phyloP scores from a whole-genome alignment of 164 flowering plant species.

The Cinnamomum micranthum region DNA sequence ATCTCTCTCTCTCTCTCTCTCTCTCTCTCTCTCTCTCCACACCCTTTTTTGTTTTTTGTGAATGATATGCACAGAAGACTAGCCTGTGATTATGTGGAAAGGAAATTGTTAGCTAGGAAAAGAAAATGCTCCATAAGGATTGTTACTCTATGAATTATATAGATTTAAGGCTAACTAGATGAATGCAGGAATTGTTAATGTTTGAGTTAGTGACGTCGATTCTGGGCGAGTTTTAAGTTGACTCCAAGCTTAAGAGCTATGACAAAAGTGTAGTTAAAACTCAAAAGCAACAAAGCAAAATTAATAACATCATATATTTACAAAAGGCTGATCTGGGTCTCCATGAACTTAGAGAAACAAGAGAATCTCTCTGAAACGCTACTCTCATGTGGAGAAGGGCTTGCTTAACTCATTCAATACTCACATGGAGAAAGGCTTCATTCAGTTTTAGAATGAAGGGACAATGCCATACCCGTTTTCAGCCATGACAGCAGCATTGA shows the following conservation, averaged over 20 bases:
- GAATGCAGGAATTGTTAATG: too few species aligned
- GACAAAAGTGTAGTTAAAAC: not conserved
- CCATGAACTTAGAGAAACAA: not conserved
- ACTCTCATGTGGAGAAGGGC: not conserved
- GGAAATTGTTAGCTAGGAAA: too few species aligned
- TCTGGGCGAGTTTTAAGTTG: too few species aligned
- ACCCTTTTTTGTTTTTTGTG: too few species aligned
- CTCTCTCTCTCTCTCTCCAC: too few species aligned
- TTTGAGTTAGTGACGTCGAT: too few species aligned
- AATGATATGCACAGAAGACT: too few species aligned
- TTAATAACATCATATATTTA: not conserved
- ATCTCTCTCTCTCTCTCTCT: too few species aligned
- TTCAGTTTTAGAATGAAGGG: slow-evolving; percentile 52
- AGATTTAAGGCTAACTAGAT: too few species aligned
- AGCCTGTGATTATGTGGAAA: too few species aligned
- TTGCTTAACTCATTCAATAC: not conserved
- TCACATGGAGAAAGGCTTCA: not conserved
- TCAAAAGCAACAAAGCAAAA: not conserved
- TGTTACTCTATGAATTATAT: too few species aligned
- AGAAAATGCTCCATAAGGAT: too few species aligned
- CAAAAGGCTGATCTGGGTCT: slow-evolving; percentile 1
- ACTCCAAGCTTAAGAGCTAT: not conserved
- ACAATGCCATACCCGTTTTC: slow-evolving; percentile 63
- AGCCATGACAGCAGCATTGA: slow-evolving; percentile 42
- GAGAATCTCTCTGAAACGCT: not conserved